These are phyloP conservation scores for Sugiyamaella marilandica DNA, from an alignment of 805 yeast species.

Conservation along the genomic window DNA sequence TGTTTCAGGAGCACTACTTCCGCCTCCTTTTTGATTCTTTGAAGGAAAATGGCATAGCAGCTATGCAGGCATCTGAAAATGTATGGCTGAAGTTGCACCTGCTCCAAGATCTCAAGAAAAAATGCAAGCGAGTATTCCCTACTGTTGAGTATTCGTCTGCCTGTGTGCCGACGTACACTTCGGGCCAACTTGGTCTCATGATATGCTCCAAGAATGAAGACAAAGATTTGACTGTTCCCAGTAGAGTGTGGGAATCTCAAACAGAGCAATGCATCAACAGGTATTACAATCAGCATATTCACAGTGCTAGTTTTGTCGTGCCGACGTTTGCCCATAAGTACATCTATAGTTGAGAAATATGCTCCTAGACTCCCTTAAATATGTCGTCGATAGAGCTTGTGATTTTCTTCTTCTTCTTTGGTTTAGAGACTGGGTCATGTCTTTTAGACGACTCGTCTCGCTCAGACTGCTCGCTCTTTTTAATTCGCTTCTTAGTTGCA, in stretches of 20 bases:
- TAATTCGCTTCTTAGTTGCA: background rate
- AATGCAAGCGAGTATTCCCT: constrained; percentile 82
- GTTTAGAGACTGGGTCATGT: too few species aligned
- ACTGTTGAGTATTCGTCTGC: constrained; percentile 85
- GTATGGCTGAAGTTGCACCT: constrained; percentile 87
- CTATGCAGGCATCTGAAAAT: constrained; percentile 81
- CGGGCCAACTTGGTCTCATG: constrained; percentile 99
- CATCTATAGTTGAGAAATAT: constrained; percentile 21
- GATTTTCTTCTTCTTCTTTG: constrained; percentile 43
- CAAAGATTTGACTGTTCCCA: constrained; percentile 61
- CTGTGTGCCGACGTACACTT: constrained; percentile 92
- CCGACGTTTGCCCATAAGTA: constrained; percentile 82
- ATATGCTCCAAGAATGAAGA: constrained; percentile 74
- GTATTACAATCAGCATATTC: constrained; percentile 80
- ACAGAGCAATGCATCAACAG: constrained; percentile 60
- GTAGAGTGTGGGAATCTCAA: constrained; percentile 56
- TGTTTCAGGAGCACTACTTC: constrained; percentile 91
- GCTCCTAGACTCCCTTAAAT: constrained; percentile 44
- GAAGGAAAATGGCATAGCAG: constrained; percentile 85
- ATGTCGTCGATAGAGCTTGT: constrained; percentile 68
- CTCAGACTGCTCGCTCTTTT: background rate
- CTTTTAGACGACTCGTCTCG: too few species aligned
- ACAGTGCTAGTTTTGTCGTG: constrained; percentile 80
- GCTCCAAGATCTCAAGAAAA: constrained; percentile 71
- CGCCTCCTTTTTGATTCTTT: constrained; percentile 79